Base-by-base conservation (phyloP, 352 stramenopile genomes). In the Phytophthora citrophthora region DNA sequence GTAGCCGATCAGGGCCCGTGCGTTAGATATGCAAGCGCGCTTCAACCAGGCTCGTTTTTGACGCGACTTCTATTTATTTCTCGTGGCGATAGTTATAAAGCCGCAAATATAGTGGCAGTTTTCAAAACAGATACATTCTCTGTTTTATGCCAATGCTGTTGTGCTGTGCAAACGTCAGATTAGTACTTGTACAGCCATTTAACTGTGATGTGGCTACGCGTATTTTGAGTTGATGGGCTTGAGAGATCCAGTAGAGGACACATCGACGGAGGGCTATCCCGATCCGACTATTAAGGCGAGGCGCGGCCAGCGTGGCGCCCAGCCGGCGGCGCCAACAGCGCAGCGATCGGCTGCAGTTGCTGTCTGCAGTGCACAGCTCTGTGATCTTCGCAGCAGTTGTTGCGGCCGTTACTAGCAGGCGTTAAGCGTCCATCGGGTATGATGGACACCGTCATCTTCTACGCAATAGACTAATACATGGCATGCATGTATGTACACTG, bases 41-140 rank as follows among this genome's bases (percentile, higher is more conserved):
- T 70, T 70, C 54, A 70, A 70, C n/a, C 61, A 34, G 29, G 29
- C 29, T 70, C 54, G 54, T 64, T 29, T 59, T 29, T 69, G 61
- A 36, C 29, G 47, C 32, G 46, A 70, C 54, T 54, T 66, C 57
- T 67, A 59, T 60, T 72, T 72, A 58, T 72, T 52, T 72, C 57
- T 53, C 36, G 60, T 56, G 18, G 29, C 32, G 44, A 27, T n/a
- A 44, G 18, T 55, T 55, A 13, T 34, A 11, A 15, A 26, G 48
- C 31, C 0, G 44, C 18, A 31, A 4, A 2, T 44, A 9, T 9
- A 54, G 48, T 44, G 32, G 48, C 48, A 12, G 18, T 34, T 34
- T 34, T 13, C 9, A 20, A 20, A 32, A 1, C 27, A 13, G 8
- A 13, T 13, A 34, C 29, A 34, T 12, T 34, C 9, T 12, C 29